Conservation (phyloP, 805 yeast genomes). For the Ogataea pilisensis region DNA sequence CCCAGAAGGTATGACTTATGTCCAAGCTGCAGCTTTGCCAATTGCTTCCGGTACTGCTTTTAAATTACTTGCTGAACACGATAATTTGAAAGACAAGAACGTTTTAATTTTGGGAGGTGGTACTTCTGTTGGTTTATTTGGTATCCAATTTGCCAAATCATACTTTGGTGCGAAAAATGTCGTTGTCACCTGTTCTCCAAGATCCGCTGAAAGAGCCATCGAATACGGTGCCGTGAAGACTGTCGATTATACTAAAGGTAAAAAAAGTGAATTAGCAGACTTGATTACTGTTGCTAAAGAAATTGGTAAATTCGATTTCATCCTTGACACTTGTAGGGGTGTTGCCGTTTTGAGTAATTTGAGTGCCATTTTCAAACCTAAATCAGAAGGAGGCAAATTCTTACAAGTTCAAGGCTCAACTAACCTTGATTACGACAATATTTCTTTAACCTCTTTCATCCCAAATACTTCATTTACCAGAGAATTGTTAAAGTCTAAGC, state of each 20-base stretch:
- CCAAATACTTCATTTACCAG: constrained; percentile 19
- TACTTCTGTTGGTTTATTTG: constrained; percentile 59
- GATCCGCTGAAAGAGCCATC: constrained; percentile 22
- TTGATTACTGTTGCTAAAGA: constrained; percentile 28
- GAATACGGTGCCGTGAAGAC: constrained; percentile 51
- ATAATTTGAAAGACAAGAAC: constrained; percentile 38
- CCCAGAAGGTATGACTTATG: constrained; percentile 44
- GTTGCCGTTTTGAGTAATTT: constrained; percentile 42
- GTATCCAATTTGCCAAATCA: constrained; percentile 53
- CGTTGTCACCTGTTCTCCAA: constrained; percentile 46
- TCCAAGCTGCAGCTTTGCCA: constrained; percentile 65
- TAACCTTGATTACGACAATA: constrained; percentile 33
- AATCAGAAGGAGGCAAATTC: constrained; percentile 44
- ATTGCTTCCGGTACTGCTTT: constrained; percentile 63
- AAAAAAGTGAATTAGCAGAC: constrained; percentile 33
- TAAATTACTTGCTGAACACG: constrained; percentile 12
- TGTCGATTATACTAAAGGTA: constrained; percentile 54
- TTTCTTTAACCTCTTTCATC: constrained; percentile 21
- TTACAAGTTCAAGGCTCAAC: constrained; percentile 56
- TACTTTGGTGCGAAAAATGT: constrained; percentile 44
- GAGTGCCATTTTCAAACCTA: constrained; percentile 41
- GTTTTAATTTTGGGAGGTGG: constrained; percentile 72
- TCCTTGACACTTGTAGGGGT: constrained; percentile 66
- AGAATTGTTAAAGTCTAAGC: constrained; percentile 7
- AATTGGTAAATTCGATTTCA: constrained; percentile 51